phyloP scores from a whole-genome alignment of 257 asterid species.

The Solanum peruvianum region DNA sequence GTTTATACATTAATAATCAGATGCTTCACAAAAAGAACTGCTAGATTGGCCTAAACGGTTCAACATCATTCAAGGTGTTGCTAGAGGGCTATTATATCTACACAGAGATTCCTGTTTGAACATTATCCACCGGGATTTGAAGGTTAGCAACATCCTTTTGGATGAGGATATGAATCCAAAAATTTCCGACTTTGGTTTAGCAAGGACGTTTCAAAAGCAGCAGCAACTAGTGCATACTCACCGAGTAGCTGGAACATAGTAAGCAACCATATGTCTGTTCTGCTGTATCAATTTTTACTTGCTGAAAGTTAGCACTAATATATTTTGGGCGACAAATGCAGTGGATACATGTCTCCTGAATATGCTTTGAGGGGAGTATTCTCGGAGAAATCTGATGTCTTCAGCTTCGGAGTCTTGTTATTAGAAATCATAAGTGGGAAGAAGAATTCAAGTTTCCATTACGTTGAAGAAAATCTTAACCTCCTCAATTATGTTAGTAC shows the following conservation, averaged over 20 bases:
- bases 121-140: constrained; percentile 20
- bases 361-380: constrained; percentile 4
- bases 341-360: constrained; percentile 9
- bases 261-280: not conserved
- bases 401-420: constrained; percentile 4
- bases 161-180: constrained; percentile 20
- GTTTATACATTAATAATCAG: not conserved
- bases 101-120: constrained; percentile 21
- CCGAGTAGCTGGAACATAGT: constrained; percentile 24
- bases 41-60: constrained; percentile 17
- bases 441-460: constrained; percentile 2
- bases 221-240: constrained; percentile 10
- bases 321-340: not conserved
- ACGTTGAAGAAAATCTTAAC: not conserved
- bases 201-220: constrained; percentile 14
- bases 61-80: constrained; percentile 13
- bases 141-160: constrained; percentile 15
- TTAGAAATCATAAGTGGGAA: constrained; percentile 6
- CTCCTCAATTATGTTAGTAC: not conserved
- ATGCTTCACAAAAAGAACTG: constrained; percentile 2
- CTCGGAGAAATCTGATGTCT: constrained; percentile 6
- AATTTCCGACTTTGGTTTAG: constrained; percentile 23
- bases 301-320: not conserved
- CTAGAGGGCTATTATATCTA: constrained; percentile 19
- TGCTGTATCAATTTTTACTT: not conserved